These are phyloP conservation scores for Sporothrix globosa DNA, from an alignment of 2,329 filamentous ascomycete genomes.

Conservation along the genomic window DNA sequence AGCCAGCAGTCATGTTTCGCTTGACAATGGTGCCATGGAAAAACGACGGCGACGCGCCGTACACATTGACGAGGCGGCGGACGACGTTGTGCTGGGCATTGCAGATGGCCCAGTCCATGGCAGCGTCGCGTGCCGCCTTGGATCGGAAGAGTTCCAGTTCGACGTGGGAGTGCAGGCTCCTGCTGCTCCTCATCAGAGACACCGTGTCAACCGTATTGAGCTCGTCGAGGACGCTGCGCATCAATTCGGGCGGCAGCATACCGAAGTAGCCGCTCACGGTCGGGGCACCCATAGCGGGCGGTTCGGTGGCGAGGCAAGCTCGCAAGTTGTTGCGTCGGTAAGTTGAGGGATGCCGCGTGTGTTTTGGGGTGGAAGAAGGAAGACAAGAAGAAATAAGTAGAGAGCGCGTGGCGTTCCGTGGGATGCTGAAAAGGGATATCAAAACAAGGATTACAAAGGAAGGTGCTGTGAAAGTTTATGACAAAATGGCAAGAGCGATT, in stretches of 20 bases:
- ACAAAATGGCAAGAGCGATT: not conserved
- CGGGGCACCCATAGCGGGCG: not conserved
- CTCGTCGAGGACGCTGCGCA: slow-evolving; percentile 5
- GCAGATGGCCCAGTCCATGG: slow-evolving; percentile 18
- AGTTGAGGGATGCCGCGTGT: not conserved
- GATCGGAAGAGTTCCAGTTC: not conserved
- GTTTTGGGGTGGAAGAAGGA: not conserved
- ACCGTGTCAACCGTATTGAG: not conserved
- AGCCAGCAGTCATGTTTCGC: too few species aligned
- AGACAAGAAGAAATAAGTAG: not conserved
- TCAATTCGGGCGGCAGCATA: slow-evolving; percentile 3
- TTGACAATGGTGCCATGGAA: not conserved
- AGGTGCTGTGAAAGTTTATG: not conserved
- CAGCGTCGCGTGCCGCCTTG: not conserved
- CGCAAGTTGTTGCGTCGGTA: not conserved
- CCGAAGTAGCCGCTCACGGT: slow-evolving; percentile 10
- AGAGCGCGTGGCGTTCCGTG: not conserved
- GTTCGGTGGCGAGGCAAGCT: not conserved
- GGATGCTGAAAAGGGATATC: not conserved
- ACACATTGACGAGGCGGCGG: slow-evolving; percentile 14
- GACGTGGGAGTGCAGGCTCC: not conserved
- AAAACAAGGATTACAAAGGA: not conserved
- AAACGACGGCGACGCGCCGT: slow-evolving; percentile 22
- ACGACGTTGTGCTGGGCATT: not conserved
- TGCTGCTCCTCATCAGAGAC: not conserved